A percentile compares a stretch with the other conserved stretches of the same genome.
These are phyloP conservation scores for Yamadazyma oceani DNA, from an alignment of 1,139 yeast species.

Conservation along the genomic window DNA sequence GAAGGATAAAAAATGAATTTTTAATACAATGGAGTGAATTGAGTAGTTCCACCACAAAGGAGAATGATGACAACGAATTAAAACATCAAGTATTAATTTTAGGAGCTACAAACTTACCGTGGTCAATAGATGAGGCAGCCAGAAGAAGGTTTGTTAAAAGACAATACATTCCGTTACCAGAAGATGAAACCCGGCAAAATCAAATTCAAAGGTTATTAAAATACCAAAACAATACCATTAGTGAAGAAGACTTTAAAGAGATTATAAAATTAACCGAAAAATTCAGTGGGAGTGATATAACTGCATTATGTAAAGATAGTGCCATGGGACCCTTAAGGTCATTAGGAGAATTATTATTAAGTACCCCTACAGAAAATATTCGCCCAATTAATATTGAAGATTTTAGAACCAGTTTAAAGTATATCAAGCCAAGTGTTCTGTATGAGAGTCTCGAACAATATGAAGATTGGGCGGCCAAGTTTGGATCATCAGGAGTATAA, in stretches of 20 bases:
- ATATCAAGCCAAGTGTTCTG: constrained; percentile 91
- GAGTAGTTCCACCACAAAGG: constrained; percentile 67
- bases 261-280: constrained; percentile 71
- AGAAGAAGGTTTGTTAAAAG: constrained; percentile 90
- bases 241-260: constrained; percentile 59
- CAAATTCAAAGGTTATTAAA: constrained; percentile 71
- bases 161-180: constrained; percentile 94
- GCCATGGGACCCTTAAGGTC: constrained; percentile 97
- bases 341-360: constrained; percentile 81
- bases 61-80: constrained; percentile 49
- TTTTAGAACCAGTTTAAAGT: constrained; percentile 72
- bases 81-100: constrained; percentile 74
- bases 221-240: constrained; percentile 73
- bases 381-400: constrained; percentile 77
- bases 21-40: constrained; percentile 94
- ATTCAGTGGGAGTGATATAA: constrained; percentile 90
- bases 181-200: constrained; percentile 71
- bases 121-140: constrained; percentile 99
- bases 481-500: constrained; percentile 88
- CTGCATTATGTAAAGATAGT: constrained; percentile 95
- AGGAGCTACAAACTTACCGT: constrained; percentile 96
- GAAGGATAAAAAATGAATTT: constrained; percentile 92
- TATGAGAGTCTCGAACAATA: constrained; percentile 72
- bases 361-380: constrained; percentile 83
- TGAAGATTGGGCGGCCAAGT: constrained; percentile 88